Evolutionary conservation across 805 yeast genomes (phyloP).

Genomic region (Spencermartinsiella europaea): DNA sequence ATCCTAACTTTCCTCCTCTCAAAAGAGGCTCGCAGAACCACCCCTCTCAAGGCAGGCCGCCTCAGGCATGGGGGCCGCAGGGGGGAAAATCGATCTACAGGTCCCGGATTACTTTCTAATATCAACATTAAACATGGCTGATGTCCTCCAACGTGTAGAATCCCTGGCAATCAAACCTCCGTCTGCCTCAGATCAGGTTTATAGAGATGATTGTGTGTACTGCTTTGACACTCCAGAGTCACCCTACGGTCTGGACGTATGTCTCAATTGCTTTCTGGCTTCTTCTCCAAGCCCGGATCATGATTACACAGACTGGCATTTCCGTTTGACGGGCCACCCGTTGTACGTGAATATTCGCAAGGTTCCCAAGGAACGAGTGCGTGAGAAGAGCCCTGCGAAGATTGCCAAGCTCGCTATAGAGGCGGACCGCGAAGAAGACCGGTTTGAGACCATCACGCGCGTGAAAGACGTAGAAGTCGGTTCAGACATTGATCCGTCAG

Average conservation of each 20-base stretch:
- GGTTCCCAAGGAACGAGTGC: slow-evolving; percentile 34
- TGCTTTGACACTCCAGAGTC: slow-evolving; percentile 67
- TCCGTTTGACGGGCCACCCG: slow-evolving; percentile 46
- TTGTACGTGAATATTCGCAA: slow-evolving; percentile 57
- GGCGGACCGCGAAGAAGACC: slow-evolving; percentile 57
- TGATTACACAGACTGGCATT: slow-evolving; percentile 57
- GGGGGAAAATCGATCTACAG: no score
- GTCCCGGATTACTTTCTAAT: no score
- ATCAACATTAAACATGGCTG: no score
- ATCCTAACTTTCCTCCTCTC: no score
- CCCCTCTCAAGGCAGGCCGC: no score
- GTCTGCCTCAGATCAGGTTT: slow-evolving; percentile 37
- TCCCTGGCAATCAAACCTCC: slow-evolving; percentile 19
- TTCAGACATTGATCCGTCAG: slow-evolving; percentile 10
- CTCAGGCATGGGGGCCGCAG: no score
- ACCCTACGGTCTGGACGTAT: slow-evolving; percentile 62
- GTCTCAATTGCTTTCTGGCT: slow-evolving; percentile 56
- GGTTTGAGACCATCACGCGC: slow-evolving; percentile 44
- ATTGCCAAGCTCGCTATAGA: slow-evolving; percentile 63
- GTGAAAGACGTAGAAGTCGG: slow-evolving; percentile 39
- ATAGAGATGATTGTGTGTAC: slow-evolving; percentile 87
- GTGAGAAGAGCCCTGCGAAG: slow-evolving; percentile 38
- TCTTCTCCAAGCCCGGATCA: slow-evolving; percentile 58
- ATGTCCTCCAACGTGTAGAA: slow-evolving; percentile 8
- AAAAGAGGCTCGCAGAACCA: no score